Evolutionary conservation across 257 asterid genomes (phyloP), one percentile per base, ranked within the genome.

Genomic region (Solanum piurae): DNA sequence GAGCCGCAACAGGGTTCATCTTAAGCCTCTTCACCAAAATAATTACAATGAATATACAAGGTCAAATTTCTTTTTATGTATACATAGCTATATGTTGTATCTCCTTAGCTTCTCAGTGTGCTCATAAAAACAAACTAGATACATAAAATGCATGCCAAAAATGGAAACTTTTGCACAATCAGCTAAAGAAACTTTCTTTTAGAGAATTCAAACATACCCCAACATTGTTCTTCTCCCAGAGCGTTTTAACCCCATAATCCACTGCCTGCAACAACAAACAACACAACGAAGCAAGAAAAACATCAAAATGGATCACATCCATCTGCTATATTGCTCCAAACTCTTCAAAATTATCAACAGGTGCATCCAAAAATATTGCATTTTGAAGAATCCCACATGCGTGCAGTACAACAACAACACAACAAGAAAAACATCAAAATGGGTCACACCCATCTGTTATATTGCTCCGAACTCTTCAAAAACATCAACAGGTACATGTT

Each of bases 171-270:
- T 9, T 72, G 73, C 40, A 37, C 20, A 74, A 20, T 73, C 14
- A 40, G 11, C 36, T 20, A 34, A 34, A 9, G 12, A 9, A 21
- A 74, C 10, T 7, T 3, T 4, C 0, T 62, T 62, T 12, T 36
- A 2, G 83, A 74, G 5, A 76, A 76, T 23, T 38, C 11, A 76
- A 83, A 80, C 87, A 77, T 94, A 94, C 98, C 96, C 98, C 98
- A 90, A 87, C 95, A 86, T 94, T 94, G 92, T 90, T 89, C 88
- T 73, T 90, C 46, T 94, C 95, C 98, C 98, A 94, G 23, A 94
- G 87, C 88, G 88, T 90, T 68, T 88, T 92, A 90, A 94, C 91
- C 27, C 98, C 98, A 86, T 87, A 92, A 87, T 94, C 98, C 88
- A 94, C 96, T 10, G 91, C 95, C 98, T 94, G 94, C 71, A 86